Base-by-base conservation (phyloP, 139 green algal species). In the Chlamydomonas asymmetrica region DNA sequence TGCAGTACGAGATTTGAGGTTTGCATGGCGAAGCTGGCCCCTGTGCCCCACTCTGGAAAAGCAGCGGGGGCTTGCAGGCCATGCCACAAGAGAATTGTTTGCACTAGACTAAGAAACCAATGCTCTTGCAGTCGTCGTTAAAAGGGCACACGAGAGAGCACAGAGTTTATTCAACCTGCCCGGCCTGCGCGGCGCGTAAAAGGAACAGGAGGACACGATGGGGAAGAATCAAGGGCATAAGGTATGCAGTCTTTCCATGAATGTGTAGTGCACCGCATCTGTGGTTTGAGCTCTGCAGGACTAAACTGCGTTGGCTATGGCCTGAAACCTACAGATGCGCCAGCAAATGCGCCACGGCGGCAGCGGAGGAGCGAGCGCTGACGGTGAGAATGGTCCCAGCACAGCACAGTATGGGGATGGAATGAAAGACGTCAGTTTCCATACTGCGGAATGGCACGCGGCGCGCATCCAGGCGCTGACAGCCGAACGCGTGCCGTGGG, bases 401-500 rank as follows among this genome's bases (percentile, higher is more conserved):
- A 13, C 2, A 5, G 29, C 27, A n/a, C 48, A 34, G 1, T 45
- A 9, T 9, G 43, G n/a, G 4, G 70, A 76, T 18, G 70, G 70
- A 20, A 41, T 68, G 40, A 61, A 61, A 43, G 84, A 89, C 37
- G 84, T 74, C 9, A 71, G 70, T 1, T 89, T 86, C 45, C 84
- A 89, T 74, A 89, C 81, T 1, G 82, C 84, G 27, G 84, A 85
- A n/a, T 89, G 84, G 84, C 84, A 89, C 6, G 70, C 70, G n/a
- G n/a, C n/a, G n/a, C n/a, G n/a, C n/a, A n/a, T n/a, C n/a, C n/a
- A n/a, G n/a, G n/a, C n/a, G n/a, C n/a, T n/a, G n/a, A n/a, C n/a
- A n/a, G n/a, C n/a, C n/a, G n/a, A n/a, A n/a, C n/a, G n/a, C n/a
- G n/a, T n/a, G n/a, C n/a, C n/a, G n/a, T n/a, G n/a, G n/a, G n/a